Base-by-base conservation (phyloP, 306 rosid species). In the Pyrus bretschneideri region DNA sequence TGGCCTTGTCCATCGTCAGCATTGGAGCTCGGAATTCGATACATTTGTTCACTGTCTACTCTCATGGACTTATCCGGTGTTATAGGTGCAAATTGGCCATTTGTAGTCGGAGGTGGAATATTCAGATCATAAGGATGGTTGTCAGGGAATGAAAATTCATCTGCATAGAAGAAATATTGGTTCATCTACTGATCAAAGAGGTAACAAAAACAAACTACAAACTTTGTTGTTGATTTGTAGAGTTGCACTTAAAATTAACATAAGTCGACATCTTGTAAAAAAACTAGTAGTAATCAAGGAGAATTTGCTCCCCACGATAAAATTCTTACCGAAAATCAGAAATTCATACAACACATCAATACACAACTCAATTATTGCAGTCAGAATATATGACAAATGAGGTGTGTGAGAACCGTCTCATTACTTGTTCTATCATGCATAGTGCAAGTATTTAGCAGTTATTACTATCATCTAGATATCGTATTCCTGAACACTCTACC, bases 51-150 rank as follows among this genome's bases (percentile, higher is more conserved):
- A 73, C 54, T 54, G 63, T 82, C 90, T 76, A 74, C 79, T 72
- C 79, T 64, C 33, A 21, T 23, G 45, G 29, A 75, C 80, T 84
- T 85, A 40, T 82, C 86, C 35, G 92, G 85, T 67, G 90, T 82
- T 38, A 83, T 81, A 67, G 93, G 89, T 29, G 83, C 81, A 65
- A 86, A 67, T 55, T 78, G 83, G 35, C 25, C 74, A 49, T 67
- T 62, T n/a, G 80, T 58, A 42, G 77, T 75, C 76, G 57, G 89
- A 63, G 85, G 79, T 60, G 72, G 40, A 72, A 77, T 59, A 71
- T 83, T 76, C 30, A 79, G 74, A 83, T 83, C 67, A 64, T 68
- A 71, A 4, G 49, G 71, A 77, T 69, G 82, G 70, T 57, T 71
- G 18, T 52, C 27, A 38, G 30, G 59, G 11, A 59, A 27, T 18